Evolutionary conservation across 2,329 filamentous ascomycete species (phyloP), one percentile per base, ranked within the genome.

Genomic region (Talaromyces sp.): DNA sequence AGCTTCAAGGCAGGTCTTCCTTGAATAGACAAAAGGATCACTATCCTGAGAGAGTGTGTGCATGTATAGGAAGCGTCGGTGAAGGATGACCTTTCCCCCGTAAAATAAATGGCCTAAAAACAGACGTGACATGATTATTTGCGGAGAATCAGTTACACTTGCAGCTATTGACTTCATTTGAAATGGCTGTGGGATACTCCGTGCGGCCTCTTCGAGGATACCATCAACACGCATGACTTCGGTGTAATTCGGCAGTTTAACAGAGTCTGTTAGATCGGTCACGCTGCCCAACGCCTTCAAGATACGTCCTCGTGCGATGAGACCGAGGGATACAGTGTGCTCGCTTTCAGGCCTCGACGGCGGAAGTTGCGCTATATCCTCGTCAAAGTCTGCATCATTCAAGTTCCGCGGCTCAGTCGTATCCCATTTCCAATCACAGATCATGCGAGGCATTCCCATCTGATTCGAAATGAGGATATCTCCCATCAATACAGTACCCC

Each of bases 391-490:
- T 1, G 78, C 75, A 65, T 87, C 84, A 28, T 77, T 67, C n/a
- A 87, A 66, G 65, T 87, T 86, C 9, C 76, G 72, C 3, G 84
- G 84, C 19, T 78, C 66, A 2, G 68, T 63, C 0, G 82, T 84
- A 63, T 88, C 85, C 43, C 77, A 80, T 53, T 85, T 80, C 52
- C 83, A 79, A 15, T 78, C 75, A 52, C 80, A 75, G 43, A 85
- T 76, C 76, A 84, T 81, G 61, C 79, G 79, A 1, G 85, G 84
- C 22, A 88, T 71, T 2, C 85, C 85, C 63, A 87, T 76, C 62
- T 87, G 83, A 65, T 85, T 85, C 0, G 82, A 79, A 1, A 82
- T 77, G 5, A 86, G 71, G 2, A 83, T 67, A 63, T 88, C 85
- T 46, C 86, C 74, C 66, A 86, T 82, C 15, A 67, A 62, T 6